These are phyloP conservation scores for Heritiera fomes DNA, from an alignment of 345 rosid species.

Conservation along the genomic window DNA sequence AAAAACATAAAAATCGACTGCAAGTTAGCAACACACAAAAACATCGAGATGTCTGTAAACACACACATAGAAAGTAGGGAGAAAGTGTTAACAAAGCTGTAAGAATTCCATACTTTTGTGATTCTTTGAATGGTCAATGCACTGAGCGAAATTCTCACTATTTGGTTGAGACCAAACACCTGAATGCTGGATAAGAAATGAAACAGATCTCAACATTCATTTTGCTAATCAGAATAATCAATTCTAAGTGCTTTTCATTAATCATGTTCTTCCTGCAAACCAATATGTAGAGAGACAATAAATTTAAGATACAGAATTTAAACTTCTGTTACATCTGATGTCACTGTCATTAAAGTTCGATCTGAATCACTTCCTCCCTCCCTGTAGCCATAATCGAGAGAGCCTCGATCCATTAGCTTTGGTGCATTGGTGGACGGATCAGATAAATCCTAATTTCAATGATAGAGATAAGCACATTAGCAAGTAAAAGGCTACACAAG, in stretches of 20 bases:
- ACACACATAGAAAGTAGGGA: neutral
- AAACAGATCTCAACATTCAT: neutral
- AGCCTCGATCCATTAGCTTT: slow-evolving; percentile 38
- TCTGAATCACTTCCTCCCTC: slow-evolving; percentile 50
- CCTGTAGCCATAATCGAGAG: slow-evolving; percentile 37
- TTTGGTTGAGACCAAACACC: slow-evolving; percentile 87
- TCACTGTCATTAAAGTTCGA: slow-evolving; percentile 43
- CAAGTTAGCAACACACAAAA: slow-evolving; percentile 8
- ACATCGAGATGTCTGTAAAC: neutral
- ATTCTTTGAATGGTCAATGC: slow-evolving; percentile 55
- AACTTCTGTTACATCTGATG: slow-evolving; percentile 49
- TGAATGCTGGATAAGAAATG: slow-evolving; percentile 52
- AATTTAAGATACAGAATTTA: slow-evolving; percentile 4
- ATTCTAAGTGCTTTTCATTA: neutral
- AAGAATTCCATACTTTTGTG: slow-evolving; percentile 55
- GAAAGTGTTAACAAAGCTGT: neutral
- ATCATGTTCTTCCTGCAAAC: neutral
- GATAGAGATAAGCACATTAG: neutral
- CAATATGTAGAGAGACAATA: slow-evolving; percentile 7
- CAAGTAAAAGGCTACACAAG: neutral
- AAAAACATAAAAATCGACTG: slow-evolving; percentile 6
- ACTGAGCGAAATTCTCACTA: slow-evolving; percentile 79
- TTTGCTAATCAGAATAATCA: neutral
- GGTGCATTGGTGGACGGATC: slow-evolving; percentile 34
- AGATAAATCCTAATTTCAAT: slow-evolving; percentile 41